Conservation (phyloP, 2,329 filamentous ascomycete species). For the Nannizziopsis barbatae region DNA sequence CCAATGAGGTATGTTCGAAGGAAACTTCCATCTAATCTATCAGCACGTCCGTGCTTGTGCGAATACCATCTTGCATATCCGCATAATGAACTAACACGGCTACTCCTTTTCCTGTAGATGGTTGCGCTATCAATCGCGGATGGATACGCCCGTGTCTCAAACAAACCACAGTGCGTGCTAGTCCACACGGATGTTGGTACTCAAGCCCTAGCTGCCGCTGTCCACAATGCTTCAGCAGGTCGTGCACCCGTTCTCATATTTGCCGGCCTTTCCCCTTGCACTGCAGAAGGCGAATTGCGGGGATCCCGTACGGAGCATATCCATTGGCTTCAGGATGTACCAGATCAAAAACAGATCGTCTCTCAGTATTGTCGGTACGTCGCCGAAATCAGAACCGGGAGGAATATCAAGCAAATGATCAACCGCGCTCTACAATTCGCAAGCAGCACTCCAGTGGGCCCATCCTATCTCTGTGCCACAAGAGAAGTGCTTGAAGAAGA, state of each 20-base stretch:
- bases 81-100: constrained; percentile 13
- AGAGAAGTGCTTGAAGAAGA: constrained; percentile 81
- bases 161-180: constrained; percentile 64
- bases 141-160: constrained; percentile 62
- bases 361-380: constrained; percentile 76
- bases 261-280: constrained; percentile 65
- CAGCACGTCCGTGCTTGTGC: not conserved
- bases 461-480: constrained; percentile 67
- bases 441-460: constrained; percentile 62
- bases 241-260: constrained; percentile 67
- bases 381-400: constrained; percentile 70
- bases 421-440: constrained; percentile 76
- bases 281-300: constrained; percentile 63
- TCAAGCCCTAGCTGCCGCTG: constrained; percentile 63
- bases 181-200: constrained; percentile 75
- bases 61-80: not conserved
- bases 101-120: constrained; percentile 45
- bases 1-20: constrained; percentile 52
- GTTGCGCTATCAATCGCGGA: constrained; percentile 77
- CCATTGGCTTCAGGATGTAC: constrained; percentile 77
- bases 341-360: constrained; percentile 69
- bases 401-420: constrained; percentile 81
- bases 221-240: constrained; percentile 68
- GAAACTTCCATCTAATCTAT: not conserved
- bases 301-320: constrained; percentile 74